Conservation (phyloP, 1,284 basidiomycete species). For the Porogramme epimiltina region DNA sequence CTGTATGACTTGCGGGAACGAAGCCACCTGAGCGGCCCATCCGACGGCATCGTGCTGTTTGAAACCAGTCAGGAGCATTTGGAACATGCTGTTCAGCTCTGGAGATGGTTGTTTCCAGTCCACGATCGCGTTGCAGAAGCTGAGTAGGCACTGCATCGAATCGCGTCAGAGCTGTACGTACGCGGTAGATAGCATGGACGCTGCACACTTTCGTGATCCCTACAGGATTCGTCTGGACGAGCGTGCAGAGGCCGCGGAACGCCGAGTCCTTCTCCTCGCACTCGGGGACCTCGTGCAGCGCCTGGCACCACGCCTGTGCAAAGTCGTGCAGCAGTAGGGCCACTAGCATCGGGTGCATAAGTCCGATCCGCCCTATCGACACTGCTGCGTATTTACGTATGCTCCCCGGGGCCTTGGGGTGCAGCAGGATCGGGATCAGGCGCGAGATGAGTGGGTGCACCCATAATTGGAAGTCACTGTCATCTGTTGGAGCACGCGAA, state of each 20-base stretch:
- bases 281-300: slow-evolving; percentile 97
- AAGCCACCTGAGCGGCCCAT: slow-evolving; percentile 76
- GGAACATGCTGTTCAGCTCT: slow-evolving; percentile 91
- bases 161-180: no score
- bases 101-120: slow-evolving; percentile 89
- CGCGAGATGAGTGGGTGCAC: slow-evolving; percentile 86
- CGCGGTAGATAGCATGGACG: neutral
- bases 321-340: slow-evolving; percentile 91
- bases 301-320: slow-evolving; percentile 96
- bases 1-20: slow-evolving; percentile 80
- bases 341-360: slow-evolving; percentile 88
- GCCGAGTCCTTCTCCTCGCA: slow-evolving; percentile 99
- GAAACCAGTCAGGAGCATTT: slow-evolving; percentile 80
- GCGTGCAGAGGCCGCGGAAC: slow-evolving; percentile 95
- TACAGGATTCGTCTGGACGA: slow-evolving; percentile 92
- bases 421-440: slow-evolving; percentile 90
- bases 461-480: slow-evolving; percentile 86
- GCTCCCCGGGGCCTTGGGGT: slow-evolving; percentile 90
- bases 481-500: slow-evolving; percentile 45
- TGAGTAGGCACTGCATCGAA: slow-evolving; percentile 86
- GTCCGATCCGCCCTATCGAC: slow-evolving; percentile 93
- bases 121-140: slow-evolving; percentile 97
- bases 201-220: slow-evolving; percentile 79
- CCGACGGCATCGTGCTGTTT: slow-evolving; percentile 80
- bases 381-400: slow-evolving; percentile 98